A percentile compares a stretch with the other conserved stretches of the same genome.
These are phyloP conservation scores for Cocos nucifera DNA, from an alignment of 176 grass and related monocot genomes.

Conservation along the genomic window DNA sequence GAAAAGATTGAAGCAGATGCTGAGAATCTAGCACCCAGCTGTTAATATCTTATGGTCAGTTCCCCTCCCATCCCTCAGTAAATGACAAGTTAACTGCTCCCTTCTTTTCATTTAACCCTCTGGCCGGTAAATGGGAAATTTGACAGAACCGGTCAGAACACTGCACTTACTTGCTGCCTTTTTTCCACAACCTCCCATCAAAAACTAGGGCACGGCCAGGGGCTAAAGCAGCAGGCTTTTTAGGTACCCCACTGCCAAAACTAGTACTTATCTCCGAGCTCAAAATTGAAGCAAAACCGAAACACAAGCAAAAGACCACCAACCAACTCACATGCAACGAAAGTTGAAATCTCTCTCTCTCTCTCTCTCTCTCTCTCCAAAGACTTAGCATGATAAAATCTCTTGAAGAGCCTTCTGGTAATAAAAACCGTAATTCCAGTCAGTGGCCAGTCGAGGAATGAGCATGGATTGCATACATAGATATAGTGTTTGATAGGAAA, in stretches of 20 bases:
- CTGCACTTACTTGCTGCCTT: background rate
- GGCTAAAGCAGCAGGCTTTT: slow-evolving; percentile 35
- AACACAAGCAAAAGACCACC: slow-evolving; percentile 9
- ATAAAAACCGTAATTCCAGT: too few relatives aligned
- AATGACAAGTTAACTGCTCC: slow-evolving; percentile 23
- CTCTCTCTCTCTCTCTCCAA: too few relatives aligned
- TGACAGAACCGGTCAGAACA: background rate
- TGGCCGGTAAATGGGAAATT: background rate
- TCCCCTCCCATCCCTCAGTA: slow-evolving; percentile 28
- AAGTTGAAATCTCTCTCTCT: too few relatives aligned
- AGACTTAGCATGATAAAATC: too few relatives aligned
- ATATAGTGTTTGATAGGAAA: too few relatives aligned
- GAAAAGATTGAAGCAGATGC: slow-evolving; percentile 18
- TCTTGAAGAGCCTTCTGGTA: too few relatives aligned
- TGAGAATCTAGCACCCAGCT: slow-evolving; percentile 26
- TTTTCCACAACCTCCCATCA: slow-evolving; percentile 6
- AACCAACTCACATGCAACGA: too few relatives aligned
- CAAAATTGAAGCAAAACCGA: slow-evolving; percentile 17
- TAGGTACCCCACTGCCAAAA: slow-evolving; percentile 26
- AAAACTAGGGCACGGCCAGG: slow-evolving; percentile 24
- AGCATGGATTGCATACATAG: too few relatives aligned
- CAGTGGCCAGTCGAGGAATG: too few relatives aligned
- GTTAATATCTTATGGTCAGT: slow-evolving; percentile 41
- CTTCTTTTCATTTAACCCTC: background rate
- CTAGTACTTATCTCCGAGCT: slow-evolving; percentile 21